Percentiles rank a stretch among this genome's conserved stretches.
Conservation (phyloP, 2,329 filamentous ascomycete species). For the Hymenoscyphus fructigenus region DNA sequence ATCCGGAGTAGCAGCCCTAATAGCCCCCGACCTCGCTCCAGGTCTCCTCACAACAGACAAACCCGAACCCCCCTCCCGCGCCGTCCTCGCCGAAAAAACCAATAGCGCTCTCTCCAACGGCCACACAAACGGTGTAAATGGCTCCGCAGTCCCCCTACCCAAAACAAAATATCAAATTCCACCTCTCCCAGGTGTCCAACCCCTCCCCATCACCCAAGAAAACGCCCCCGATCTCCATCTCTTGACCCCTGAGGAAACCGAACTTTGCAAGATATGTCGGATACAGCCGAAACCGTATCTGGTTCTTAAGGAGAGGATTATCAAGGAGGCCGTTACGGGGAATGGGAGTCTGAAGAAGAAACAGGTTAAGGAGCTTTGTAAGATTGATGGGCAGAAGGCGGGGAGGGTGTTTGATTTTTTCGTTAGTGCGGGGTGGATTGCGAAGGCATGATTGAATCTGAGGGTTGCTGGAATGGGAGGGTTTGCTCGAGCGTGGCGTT, state of each 20-base stretch:
- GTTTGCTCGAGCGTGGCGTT: neutral
- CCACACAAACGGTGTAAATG: conserved; percentile 52
- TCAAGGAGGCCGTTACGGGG: conserved; percentile 85
- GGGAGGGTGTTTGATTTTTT: conserved; percentile 92
- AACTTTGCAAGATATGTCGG: conserved; percentile 80
- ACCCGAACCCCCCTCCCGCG: conserved; percentile 8
- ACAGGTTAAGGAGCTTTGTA: conserved; percentile 80
- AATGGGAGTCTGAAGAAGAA: conserved; percentile 93
- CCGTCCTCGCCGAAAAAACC: conserved; percentile 22
- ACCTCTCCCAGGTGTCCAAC: conserved; percentile 45
- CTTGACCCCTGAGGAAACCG: conserved; percentile 77
- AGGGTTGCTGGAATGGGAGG: neutral
- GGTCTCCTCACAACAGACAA: conserved; percentile 46
- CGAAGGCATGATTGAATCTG: conserved; percentile 55
- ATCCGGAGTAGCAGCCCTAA: conserved; percentile 71
- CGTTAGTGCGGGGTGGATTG: conserved; percentile 88
- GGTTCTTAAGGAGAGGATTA: conserved; percentile 88
- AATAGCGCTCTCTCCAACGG: conserved; percentile 52
- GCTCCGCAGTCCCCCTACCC: conserved; percentile 37
- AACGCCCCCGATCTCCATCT: conserved; percentile 79
- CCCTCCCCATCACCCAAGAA: conserved; percentile 49
- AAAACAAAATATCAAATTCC: conserved; percentile 54
- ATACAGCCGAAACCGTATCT: conserved; percentile 93
- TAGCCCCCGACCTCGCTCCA: conserved; percentile 72
- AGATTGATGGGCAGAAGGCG: conserved; percentile 81